Base-by-base conservation (phyloP, 2,329 filamentous ascomycete species). In the Fusarium sp. region DNA sequence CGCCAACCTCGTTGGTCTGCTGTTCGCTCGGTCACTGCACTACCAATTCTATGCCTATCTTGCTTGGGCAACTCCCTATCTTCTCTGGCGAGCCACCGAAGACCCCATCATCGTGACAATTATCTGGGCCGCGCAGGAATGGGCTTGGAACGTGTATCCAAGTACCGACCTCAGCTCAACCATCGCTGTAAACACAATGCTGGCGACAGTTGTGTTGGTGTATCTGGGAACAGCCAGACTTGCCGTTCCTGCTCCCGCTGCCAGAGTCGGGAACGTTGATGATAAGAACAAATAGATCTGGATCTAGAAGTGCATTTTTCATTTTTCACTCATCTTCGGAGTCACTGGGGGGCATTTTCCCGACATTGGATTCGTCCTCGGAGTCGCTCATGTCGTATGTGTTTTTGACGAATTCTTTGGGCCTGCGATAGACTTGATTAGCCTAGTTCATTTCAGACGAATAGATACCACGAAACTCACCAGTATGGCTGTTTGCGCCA, bases 41-140 rank as follows among this genome's bases (percentile, higher is more conserved):
- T 98, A 98, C 86, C 95, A 98, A 80, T 98, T 98, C 86, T 98
- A 95, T 83, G 91, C 94, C 51, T 98, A 97, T 86, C 89, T 97
- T 68, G 93, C 93, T 34, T 98, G 95, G 95, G 89, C 93, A 20
- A 94, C 94, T 12, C 95, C 95, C 1, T 97, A 94, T 81, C 86
- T 98, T 72, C 88, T 98, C 59, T 98, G 95, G 94, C 90, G 90
- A 78, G 90, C 91, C 62, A 91, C 92, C 3, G 84, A 91, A 68
- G 91, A 92, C 77, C 92, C 93, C 0, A 79, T 92, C 17, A 78
- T 92, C 38, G 89, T 94, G 75, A 92, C 92, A 78, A 84, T 83
- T 8, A 82, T 95, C 15, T 98, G 94, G 93, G 88, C 86, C 7
- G 86, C 89, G 67, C 95, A 98, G 82, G 95, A 98, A 82, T 95